Evolutionary conservation across 106 monocot genomes (phyloP).

Genomic region (Dioscorea dumetorum): DNA sequence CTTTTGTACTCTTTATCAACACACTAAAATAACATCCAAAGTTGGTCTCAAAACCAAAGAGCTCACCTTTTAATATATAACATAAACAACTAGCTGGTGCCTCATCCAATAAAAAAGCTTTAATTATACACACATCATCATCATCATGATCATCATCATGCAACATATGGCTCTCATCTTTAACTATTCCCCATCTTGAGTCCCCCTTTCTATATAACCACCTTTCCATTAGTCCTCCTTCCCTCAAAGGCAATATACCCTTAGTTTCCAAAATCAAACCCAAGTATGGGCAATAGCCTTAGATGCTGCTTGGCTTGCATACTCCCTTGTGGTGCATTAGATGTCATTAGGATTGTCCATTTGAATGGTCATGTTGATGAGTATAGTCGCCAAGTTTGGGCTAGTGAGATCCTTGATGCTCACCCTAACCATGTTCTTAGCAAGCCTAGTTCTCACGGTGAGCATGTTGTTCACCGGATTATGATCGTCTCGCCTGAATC

Average conservation of each 20-base stretch:
- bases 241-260: not conserved
- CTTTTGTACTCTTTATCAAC: no score
- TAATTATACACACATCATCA: not conserved
- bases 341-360: constrained; percentile 48
- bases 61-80: constrained; percentile 1
- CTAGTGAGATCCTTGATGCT: constrained; percentile 33
- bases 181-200: no score
- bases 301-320: constrained; percentile 44
- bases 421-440: constrained; percentile 42
- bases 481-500: constrained; percentile 28
- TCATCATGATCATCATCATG: no score
- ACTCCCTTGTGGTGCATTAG: constrained; percentile 48
- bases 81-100: not conserved
- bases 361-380: constrained; percentile 41
- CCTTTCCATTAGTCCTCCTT: not conserved
- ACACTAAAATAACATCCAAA: not conserved
- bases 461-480: constrained; percentile 4
- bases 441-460: constrained; percentile 22
- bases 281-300: constrained; percentile 49
- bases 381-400: constrained; percentile 32
- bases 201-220: not conserved
- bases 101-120: not conserved
- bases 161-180: no score
- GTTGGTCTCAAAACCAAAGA: not conserved
- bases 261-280: not conserved